These are phyloP conservation scores for Nannochloropsis granulata DNA, from an alignment of 108 stramenopile genomes.

Conservation along the genomic window DNA sequence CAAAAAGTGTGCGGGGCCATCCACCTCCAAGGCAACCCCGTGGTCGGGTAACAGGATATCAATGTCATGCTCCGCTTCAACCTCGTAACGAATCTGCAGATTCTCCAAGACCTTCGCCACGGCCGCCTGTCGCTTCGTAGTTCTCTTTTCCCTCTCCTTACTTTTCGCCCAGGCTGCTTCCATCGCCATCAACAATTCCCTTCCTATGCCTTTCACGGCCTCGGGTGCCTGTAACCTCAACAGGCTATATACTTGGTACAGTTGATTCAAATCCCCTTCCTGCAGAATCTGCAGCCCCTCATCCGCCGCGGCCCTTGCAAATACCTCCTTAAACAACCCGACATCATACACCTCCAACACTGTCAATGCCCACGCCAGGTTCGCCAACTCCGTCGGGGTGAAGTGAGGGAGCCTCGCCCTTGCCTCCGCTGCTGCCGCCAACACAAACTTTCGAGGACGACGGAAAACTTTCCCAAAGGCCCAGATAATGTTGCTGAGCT, in stretches of 20 bases:
- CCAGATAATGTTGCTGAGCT: conserved; percentile 22
- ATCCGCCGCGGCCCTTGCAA: not conserved
- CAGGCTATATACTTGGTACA: not conserved
- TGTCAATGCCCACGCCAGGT: conserved; percentile 22
- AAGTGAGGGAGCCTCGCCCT: not conserved
- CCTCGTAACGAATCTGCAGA: conserved; percentile 16
- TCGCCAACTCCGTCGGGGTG: conserved; percentile 14
- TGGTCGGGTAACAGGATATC: conserved; percentile 10
- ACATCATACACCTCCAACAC: conserved; percentile 3
- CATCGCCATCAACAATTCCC: not conserved
- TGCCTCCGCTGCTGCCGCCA: not conserved
- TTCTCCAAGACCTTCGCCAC: not conserved
- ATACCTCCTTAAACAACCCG: not conserved
- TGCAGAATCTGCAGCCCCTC: not conserved
- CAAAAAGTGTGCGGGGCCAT: conserved; percentile 33
- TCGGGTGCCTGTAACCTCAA: not conserved
- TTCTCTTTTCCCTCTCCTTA: not conserved
- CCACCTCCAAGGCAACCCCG: conserved; percentile 27
- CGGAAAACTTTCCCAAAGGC: conserved; percentile 10
- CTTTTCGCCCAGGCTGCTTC: not conserved
- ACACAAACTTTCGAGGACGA: not conserved
- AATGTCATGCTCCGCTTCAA: conserved; percentile 28
- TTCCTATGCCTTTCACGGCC: not conserved
- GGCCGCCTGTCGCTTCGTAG: not conserved
- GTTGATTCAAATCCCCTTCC: not conserved